A percentile compares a stretch with the other conserved stretches of the same genome.
Conservation (phyloP, 2,329 filamentous ascomycete genomes). For the Botryotinia convoluta region DNA sequence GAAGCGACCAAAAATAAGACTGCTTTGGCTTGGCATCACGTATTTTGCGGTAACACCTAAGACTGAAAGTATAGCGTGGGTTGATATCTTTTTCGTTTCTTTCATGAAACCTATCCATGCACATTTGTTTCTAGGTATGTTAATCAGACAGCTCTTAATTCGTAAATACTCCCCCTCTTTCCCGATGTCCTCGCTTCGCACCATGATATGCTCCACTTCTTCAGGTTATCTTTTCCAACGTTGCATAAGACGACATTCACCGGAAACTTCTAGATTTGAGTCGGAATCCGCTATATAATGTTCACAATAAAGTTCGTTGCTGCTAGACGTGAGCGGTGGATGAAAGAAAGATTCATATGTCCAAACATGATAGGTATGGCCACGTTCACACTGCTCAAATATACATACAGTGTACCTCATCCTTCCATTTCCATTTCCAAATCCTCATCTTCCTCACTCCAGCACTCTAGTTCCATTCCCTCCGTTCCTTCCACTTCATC, state of each 20-base stretch:
- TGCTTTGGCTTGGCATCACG: neutral
- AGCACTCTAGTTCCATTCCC: neutral
- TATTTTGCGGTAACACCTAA: neutral
- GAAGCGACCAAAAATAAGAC: neutral
- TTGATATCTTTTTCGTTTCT: too few species aligned
- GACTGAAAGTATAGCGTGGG: neutral
- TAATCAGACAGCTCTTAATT: neutral
- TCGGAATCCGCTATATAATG: neutral
- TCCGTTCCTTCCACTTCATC: neutral
- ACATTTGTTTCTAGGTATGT: neutral
- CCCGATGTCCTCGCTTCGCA: neutral
- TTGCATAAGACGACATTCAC: rapidly evolving
- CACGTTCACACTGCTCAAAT: neutral
- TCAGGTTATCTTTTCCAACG: neutral
- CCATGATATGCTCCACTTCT: neutral
- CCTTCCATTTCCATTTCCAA: neutral
- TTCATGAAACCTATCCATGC: neutral
- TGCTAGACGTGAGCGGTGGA: too few species aligned
- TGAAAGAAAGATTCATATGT: neutral
- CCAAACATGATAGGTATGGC: neutral
- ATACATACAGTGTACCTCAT: neutral
- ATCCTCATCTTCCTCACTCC: neutral
- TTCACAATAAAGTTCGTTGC: rapidly evolving
- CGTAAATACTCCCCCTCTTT: neutral
- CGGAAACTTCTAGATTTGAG: rapidly evolving